A percentile compares a stretch with the other conserved stretches of the same genome.
Conservation (phyloP, 768 basidiomycete species). For the Infundibulicybe gibba region DNA sequence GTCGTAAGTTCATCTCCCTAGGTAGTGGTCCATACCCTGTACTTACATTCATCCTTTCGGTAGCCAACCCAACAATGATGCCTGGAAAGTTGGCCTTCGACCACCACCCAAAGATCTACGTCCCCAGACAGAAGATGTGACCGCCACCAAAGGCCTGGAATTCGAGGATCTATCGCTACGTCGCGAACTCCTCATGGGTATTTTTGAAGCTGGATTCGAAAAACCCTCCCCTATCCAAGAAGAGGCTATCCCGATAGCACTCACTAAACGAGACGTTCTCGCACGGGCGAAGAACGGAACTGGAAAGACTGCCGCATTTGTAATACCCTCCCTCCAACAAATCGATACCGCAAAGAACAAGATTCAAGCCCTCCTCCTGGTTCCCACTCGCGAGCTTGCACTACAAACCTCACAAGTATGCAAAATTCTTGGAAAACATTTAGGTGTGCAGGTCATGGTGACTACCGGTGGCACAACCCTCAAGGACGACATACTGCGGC, state of each 20-base stretch:
- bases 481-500: conserved; percentile 94
- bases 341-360: conserved; percentile 79
- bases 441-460: conserved; percentile 97
- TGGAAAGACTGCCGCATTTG: conserved; percentile 98
- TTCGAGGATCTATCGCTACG: conserved; percentile 94
- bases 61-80: conserved; percentile 33
- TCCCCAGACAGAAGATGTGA: conserved; percentile 97
- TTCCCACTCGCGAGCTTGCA: conserved; percentile 96
- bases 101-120: conserved; percentile 88
- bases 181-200: conserved; percentile 98
- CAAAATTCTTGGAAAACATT: conserved; percentile 95
- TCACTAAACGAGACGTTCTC: conserved; percentile 90
- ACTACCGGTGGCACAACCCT: conserved; percentile 98
- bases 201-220: conserved; percentile 98
- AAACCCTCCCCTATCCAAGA: conserved; percentile 98
- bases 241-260: conserved; percentile 94
- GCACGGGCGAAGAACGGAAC: conserved; percentile 97
- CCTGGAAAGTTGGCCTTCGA: conserved; percentile 78
- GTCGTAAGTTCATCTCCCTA: conserved; percentile 6
- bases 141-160: conserved; percentile 87
- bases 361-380: conserved; percentile 95
- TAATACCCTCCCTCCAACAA: conserved; percentile 94
- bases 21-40: background rate
- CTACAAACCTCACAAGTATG: conserved; percentile 99
- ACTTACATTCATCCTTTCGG: conserved; percentile 1